These are phyloP conservation scores for Oryza glaberrima DNA, from an alignment of 176 grass and related monocot species.

Conservation along the genomic window DNA sequence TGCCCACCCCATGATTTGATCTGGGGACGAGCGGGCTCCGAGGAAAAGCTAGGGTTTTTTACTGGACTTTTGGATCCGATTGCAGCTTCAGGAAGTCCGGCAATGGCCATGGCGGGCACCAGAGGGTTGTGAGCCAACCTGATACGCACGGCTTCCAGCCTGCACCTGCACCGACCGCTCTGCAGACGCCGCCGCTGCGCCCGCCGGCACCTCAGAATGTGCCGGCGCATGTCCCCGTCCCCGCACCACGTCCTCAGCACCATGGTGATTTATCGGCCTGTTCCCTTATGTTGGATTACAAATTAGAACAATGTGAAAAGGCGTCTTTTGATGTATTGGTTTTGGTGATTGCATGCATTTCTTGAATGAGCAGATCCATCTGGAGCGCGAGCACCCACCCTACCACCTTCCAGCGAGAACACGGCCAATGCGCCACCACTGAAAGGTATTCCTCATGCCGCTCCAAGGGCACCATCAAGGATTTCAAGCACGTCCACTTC, in stretches of 20 bases:
- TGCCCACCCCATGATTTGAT: conserved; percentile 26
- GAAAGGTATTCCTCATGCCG: conserved; percentile 54
- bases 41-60: conserved; percentile 46
- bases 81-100: conserved; percentile 74
- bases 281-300: not conserved
- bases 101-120: conserved; percentile 67
- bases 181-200: conserved; percentile 45
- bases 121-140: conserved; percentile 60
- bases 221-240: conserved; percentile 13
- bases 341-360: conserved; percentile 16
- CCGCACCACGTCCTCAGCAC: conserved; percentile 40
- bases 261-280: conserved; percentile 26
- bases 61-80: conserved; percentile 45
- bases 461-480: conserved; percentile 53
- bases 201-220: conserved; percentile 58
- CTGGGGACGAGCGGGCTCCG: not conserved
- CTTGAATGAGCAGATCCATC: conserved; percentile 29
- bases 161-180: conserved; percentile 41
- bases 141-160: conserved; percentile 63
- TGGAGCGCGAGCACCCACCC: conserved; percentile 9
- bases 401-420: conserved; percentile 38
- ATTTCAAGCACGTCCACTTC: conserved; percentile 45
- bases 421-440: conserved; percentile 42
- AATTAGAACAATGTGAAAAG: not conserved
- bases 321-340: not conserved